Conservation (phyloP, 2,329 filamentous ascomycete species). For the Trematosphaeria pertusa region DNA sequence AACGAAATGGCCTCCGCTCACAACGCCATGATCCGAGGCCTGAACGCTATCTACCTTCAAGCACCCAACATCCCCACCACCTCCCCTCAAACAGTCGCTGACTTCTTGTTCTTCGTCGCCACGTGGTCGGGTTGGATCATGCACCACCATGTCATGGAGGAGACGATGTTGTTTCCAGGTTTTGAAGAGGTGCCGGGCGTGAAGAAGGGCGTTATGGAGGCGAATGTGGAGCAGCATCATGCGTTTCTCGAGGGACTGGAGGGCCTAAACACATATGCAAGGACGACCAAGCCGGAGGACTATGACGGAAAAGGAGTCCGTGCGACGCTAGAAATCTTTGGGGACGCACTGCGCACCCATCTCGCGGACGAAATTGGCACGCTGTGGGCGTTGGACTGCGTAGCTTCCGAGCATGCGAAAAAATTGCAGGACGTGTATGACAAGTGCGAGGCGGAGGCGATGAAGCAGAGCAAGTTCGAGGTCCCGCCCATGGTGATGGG, state of each 20-base stretch:
- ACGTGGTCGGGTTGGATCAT: slow-evolving; percentile 42
- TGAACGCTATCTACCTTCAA: slow-evolving; percentile 45
- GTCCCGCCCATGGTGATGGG: slow-evolving; percentile 18
- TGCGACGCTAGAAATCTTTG: slow-evolving; percentile 18
- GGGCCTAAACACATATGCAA: slow-evolving; percentile 28
- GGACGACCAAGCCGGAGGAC: not conserved
- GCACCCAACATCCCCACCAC: slow-evolving; percentile 20
- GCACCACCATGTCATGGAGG: slow-evolving; percentile 46
- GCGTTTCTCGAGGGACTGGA: slow-evolving; percentile 37
- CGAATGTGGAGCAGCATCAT: slow-evolving; percentile 38
- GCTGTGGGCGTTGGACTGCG: slow-evolving; percentile 15
- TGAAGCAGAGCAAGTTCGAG: slow-evolving; percentile 9
- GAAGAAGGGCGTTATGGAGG: slow-evolving; percentile 35
- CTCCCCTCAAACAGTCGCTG: slow-evolving; percentile 26
- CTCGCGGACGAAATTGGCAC: slow-evolving; percentile 18
- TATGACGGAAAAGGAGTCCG: slow-evolving; percentile 7
- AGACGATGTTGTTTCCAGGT: slow-evolving; percentile 43
- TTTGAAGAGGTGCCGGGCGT: slow-evolving; percentile 36
- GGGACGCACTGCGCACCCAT: slow-evolving; percentile 9
- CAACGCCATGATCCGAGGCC: slow-evolving; percentile 28
- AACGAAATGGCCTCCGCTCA: slow-evolving; percentile 40
- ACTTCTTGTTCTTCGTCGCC: slow-evolving; percentile 33
- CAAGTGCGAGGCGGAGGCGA: slow-evolving; percentile 9
- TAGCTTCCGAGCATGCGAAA: not conserved
- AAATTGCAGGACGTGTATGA: slow-evolving; percentile 4